Base-by-base conservation (phyloP, 169 alveolate genomes). In the Plasmodium knowlesi region DNA sequence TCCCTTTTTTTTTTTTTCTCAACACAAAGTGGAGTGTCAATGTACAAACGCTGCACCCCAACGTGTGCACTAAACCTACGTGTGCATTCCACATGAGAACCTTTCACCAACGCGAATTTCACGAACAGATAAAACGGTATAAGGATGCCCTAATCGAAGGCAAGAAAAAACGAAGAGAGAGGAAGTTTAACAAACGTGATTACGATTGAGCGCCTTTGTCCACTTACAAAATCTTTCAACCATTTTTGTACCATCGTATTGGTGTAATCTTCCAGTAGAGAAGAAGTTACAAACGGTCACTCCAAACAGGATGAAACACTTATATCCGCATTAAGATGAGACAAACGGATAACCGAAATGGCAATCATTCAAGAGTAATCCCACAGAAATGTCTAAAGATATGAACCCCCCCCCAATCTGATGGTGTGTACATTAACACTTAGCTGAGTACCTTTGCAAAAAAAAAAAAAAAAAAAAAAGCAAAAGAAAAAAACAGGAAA, bases 141-240 rank as follows among this genome's bases (percentile, higher is more conserved):
- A 85, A 85, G 39, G 93, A 85, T 54, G 79, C 32, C 22, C 71
- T 85, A 74, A 85, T 85, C 16, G 41, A 74, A 28, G 81, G 74
- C 54, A 85, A 85, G 71, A 85, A 85, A 54, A 85, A 85, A 57
- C 39, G 80, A 85, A 28, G 30, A n/a, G 82, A 85, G 37, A 85
- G 71, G n/a, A 85, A 85, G 79, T 85, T 85, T 78, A 85, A 85
- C 41, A 85, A 74, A 57, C 30, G 84, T 5, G 93, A 85, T 43
- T 85, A 85, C 46, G 85, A 85, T 50, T 85, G 73, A 85, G 14
- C 5, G 0, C 9, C 14, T 46, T 9, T 9, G 12, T n/a, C 6
- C 19, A 46, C 19, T 2, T 46, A 2, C 19, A 46, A 46, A 46
- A 46, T 4, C 5, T 12, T 0, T 12, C 19, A 46, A 0, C 5